Base-by-base conservation (phyloP, 345 rosid species). In the Linum trigynum region DNA sequence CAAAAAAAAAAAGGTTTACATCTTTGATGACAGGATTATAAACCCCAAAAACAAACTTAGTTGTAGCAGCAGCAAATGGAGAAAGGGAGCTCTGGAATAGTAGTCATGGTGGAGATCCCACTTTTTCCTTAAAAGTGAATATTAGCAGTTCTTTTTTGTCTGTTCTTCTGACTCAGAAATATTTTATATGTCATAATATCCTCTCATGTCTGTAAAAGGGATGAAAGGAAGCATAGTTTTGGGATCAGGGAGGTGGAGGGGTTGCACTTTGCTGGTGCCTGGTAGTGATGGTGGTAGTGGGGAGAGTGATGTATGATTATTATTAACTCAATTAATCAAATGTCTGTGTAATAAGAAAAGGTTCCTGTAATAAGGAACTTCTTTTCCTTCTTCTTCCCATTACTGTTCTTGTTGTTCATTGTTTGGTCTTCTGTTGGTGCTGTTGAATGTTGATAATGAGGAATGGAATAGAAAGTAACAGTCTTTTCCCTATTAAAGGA, bases 1-100 rank as follows among this genome's bases (percentile, higher is more conserved):
- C 9, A 43, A 43, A 4, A 11, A 11, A 4, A 43, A 43, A 74
- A 96, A 92, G 76, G 97, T 90, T 48, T 3, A 10, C 53, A 1
- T 48, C 53, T 48, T 48, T 79, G 53, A 48, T 48, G 53, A 48
- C 53, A 48, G 53, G 14, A 48, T 9, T 4, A 48, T 48, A 12
- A 48, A 48, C 15, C 53, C 53, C 95, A 97, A 9, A 85, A 85
- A 23, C 32, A 23, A 48, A 9, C 53, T 48, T 48, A 48, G 53
- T 9, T 4, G 14, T 48, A 48, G 32, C 32, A 23, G 32, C 32
- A 23, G 32, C 32, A 23, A 23, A 23, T 23, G 32, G 32, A 23
- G 32, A 23, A 23, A 23, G 32, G 32, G 32, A 23, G 32, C 32
- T 23, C 32, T 23, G 32, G 32, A 23, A 23, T 23, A 1, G 32